A percentile compares a stretch with the other conserved stretches of the same genome.
phyloP scores from a whole-genome alignment of 345 rosid species.

The Leavenworthia alabamica region DNA sequence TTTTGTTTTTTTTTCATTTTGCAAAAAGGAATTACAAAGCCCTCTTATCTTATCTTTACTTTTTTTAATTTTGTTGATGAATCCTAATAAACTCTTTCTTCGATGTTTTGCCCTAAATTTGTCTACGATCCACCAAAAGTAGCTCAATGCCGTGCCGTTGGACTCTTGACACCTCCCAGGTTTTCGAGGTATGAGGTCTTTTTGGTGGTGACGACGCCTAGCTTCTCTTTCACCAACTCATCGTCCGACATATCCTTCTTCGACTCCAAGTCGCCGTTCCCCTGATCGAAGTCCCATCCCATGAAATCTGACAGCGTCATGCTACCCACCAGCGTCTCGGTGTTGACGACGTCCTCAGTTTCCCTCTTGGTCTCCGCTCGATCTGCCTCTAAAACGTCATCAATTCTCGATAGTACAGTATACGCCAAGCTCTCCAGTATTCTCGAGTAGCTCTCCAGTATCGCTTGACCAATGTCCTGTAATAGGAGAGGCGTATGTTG shows the following conservation, averaged over 20 bases:
- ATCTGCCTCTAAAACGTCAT: slow-evolving; percentile 75
- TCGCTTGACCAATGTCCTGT: slow-evolving; percentile 80
- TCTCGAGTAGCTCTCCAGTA: slow-evolving; percentile 89
- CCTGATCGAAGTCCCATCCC: slow-evolving; percentile 60
- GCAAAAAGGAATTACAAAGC: background rate
- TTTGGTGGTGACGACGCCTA: slow-evolving; percentile 36
- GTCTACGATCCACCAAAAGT: background rate
- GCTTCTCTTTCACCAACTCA: slow-evolving; percentile 28
- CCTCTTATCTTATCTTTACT: no score
- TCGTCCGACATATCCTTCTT: slow-evolving; percentile 40
- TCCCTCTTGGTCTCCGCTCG: slow-evolving; percentile 36
- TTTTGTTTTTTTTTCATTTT: background rate
- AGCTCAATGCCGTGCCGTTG: slow-evolving; percentile 41
- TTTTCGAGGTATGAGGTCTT: slow-evolving; percentile 59
- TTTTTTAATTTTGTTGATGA: background rate
- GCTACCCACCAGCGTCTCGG: slow-evolving; percentile 33
- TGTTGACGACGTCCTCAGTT: background rate
- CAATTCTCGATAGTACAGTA: slow-evolving; percentile 71
- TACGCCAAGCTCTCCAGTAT: slow-evolving; percentile 87
- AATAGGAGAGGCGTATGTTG: background rate
- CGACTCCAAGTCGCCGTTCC: slow-evolving; percentile 21
- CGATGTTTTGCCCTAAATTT: background rate
- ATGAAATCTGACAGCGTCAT: slow-evolving; percentile 65
- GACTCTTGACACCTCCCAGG: slow-evolving; percentile 59
- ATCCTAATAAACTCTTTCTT: background rate